Base-by-base conservation (phyloP, 169 alveolate genomes). In the Eimeria sp. region DNA sequence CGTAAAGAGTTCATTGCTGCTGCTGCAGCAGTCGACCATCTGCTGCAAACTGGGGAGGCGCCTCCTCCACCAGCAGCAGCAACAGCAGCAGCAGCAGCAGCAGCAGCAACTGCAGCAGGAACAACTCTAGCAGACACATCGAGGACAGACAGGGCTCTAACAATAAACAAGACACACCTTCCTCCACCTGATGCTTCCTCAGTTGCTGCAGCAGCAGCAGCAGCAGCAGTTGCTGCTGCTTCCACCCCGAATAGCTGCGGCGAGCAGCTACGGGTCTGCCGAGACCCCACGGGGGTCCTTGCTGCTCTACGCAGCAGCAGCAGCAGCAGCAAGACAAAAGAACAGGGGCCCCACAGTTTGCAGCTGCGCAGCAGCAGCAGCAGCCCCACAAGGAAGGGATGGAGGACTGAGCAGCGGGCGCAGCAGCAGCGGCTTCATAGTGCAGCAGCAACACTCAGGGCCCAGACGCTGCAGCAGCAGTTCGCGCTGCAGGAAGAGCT, bases 391-490 rank as follows among this genome's bases (percentile, higher is more conserved):
- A 20, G 30, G 23, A 62, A 71, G 40, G 74, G 66, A n/a, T 87
- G 93, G 93, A 43, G 62, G 66, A 62, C 66, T 23, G 60, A 87
- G 64, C 93, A 64, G 82, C 27, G 82, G 82, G 93, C 80, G 43
- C 62, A 87, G 66, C 83, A 64, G 82, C 83, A 40, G 64, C 93
- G 82, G 25, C 33, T 87, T 62, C 93, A 66, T 23, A 64, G 25
- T 25, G 78, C 93, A 62, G 93, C 93, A 58, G 93, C 25, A 37
- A 46, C 93, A 30, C 58, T 43, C 23, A 49, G 82, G 46, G 83
- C 78, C 40, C 82, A 87, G 49, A n/a, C 93, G 37, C 82, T 52
- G 54, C 82, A 87, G 78, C 93, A 87, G 93, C 93, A 87, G 68
- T 37, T 87, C 33, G 82, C 43, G 33, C 77, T 87, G 66, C 82